Percentiles rank a stretch among this genome's conserved stretches.
Evolutionary conservation across 2,329 filamentous ascomycete species (phyloP).

Genomic region (Nemania bipapillata): DNA sequence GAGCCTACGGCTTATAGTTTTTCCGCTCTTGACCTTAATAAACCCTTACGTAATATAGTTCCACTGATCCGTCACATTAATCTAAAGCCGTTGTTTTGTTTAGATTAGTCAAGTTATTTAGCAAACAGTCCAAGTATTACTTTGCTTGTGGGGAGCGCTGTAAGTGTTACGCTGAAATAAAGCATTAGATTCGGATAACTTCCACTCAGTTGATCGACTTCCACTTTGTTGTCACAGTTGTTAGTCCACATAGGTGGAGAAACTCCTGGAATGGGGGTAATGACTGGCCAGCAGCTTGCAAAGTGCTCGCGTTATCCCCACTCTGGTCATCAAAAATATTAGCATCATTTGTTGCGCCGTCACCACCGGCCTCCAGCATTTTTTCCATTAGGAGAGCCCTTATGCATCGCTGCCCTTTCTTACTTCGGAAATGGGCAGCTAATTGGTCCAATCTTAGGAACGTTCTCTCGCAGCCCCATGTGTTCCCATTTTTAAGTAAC

Average conservation of each 20-base stretch:
- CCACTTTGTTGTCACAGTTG: too few species aligned
- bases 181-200: too few species aligned
- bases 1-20: too few species aligned
- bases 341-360: background rate
- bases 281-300: conserved; percentile 22
- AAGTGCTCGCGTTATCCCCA: conserved; percentile 29
- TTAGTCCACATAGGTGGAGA: conserved; percentile 31
- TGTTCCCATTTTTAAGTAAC: conserved; percentile 37
- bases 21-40: too few species aligned
- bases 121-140: too few species aligned
- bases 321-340: conserved; percentile 22
- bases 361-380: conserved; percentile 10
- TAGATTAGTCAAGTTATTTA: too few species aligned
- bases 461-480: conserved; percentile 43
- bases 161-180: too few species aligned
- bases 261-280: conserved; percentile 37
- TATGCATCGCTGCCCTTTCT: conserved; percentile 40
- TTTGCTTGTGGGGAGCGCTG: too few species aligned
- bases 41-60: too few species aligned
- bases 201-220: too few species aligned
- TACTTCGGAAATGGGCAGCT: conserved; percentile 39
- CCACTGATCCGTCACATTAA: too few species aligned
- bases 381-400: conserved; percentile 34
- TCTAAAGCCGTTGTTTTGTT: too few species aligned
- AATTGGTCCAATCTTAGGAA: conserved; percentile 42